Evolutionary conservation across 2,329 filamentous ascomycete species (phyloP), one percentile per base, ranked within the genome.

Genomic region (Fusarium pseudocircinatum): DNA sequence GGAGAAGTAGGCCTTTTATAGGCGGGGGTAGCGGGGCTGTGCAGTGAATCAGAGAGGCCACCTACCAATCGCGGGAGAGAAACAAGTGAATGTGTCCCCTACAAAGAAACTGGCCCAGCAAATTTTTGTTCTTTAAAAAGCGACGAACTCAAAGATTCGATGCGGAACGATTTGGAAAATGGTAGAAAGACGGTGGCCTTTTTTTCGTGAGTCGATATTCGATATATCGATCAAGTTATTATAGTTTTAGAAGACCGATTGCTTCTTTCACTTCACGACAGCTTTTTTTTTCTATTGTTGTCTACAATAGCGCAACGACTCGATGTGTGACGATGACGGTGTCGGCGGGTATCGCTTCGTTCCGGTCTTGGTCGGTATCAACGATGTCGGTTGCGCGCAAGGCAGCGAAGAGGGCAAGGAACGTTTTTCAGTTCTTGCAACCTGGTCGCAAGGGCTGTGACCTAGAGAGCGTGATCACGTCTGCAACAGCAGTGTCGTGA

Each of bases 1-100:
- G 60, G 50, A 77, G 77, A 80, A 77, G 68, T 67, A 56, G 63
- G 49, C 42, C 34, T 75, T 78, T 70, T 79, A 77, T 78, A 77
- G 76, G 74, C 58, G 63, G 67, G 70, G 70, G 47, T 58, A 50
- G 43, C 39, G 71, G 50, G 73, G 65, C 73, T 50, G 71, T 72
- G 72, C 68, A 75, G 70, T 74, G 76, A 75, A 63, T 76, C 67
- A 76, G 68, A 63, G 63, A 59, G 67, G 64, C 66, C 50, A 81
- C 87, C 83, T 91, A 92, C 90, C 88, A 86, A 89, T 83, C 88
- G 89, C 85, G 90, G 93, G 94, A 97, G 95, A 97, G 93, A 87
- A 94, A 97, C 95, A 97, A 97, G 83, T 92, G 84, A 97, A 97
- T 97, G 95, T 95, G 93, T 97, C 95, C 93, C 94, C 94, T 86